Base-by-base conservation (phyloP, 495 filamentous ascomycete genomes). In the Penicillium longicatenatum region DNA sequence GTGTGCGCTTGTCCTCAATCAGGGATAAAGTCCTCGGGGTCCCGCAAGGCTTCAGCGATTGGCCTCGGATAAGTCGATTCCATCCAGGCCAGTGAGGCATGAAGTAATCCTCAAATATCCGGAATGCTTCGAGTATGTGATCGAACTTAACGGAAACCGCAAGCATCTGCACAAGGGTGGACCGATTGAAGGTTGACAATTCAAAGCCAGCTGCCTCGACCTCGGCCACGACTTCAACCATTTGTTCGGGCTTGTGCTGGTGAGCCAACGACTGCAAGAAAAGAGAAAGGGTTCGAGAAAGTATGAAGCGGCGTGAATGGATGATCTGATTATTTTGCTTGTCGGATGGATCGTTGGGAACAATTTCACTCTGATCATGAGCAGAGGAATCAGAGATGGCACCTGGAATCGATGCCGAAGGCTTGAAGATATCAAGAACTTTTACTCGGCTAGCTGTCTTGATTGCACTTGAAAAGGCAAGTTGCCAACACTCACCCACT, bases 11-110 rank as follows among this genome's bases (percentile, higher is more conserved):
- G 55, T 56, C 57, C 41, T 67, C 63, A 6, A 69, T 53, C 57
- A 61, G 29, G 44, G 75, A 69, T 54, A 72, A 65, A 19, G 65
- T 54, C 12, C 49, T 48, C 22, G 75, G 70, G 21, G 71, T 61
- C 43, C 59, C 62, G 3, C 62, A 42, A 19, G 67, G 78, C 42
- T 63, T 73, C 29, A 69, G 33, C 31, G 66, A 72, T 47, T 57
- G 59, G 54, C 66, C 69, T 61, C 56, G 61, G n/a, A 66, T 64
- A 48, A 80, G 46, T 47, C 62, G 53, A 5, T 70, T 65, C 92
- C 92, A 96, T 20, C 89, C 89, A 3, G 78, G 78, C 81, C 89
- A 95, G 43, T 82, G 75, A 6, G 82, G 82, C 83, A 93, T 92
- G 54, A 96, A 84, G 31, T 84, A 79, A 12, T 73, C 59, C 71